Evolutionary conservation across 148 eudicot species (phyloP).

Genomic region (Spergularia marina): DNA sequence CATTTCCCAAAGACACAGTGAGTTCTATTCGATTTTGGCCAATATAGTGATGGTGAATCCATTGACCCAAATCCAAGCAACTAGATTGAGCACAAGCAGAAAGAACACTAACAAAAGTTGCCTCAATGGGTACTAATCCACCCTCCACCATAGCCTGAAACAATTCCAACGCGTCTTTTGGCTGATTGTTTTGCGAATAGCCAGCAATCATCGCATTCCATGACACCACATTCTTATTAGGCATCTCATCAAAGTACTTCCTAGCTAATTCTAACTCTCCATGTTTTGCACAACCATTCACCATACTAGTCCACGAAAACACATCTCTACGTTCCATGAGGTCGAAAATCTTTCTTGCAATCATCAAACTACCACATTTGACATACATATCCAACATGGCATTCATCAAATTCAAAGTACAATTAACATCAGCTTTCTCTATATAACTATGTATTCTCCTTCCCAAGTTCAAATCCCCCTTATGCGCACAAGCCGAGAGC

Average conservation of each 20-base stretch:
- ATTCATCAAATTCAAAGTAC: slow-evolving; percentile 50
- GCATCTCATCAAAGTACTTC: slow-evolving; percentile 54
- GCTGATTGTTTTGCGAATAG: slow-evolving; percentile 56
- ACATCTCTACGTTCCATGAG: slow-evolving; percentile 52
- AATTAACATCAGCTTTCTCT: slow-evolving; percentile 26
- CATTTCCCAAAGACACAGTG: slow-evolving; percentile 44
- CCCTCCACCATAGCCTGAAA: slow-evolving; percentile 49
- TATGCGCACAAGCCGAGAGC: slow-evolving; percentile 52
- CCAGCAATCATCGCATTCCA: slow-evolving; percentile 78
- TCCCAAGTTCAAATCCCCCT: slow-evolving; percentile 47
- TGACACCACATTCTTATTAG: slow-evolving; percentile 53
- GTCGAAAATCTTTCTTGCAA: slow-evolving; percentile 50
- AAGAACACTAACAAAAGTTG: slow-evolving; percentile 54
- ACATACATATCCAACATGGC: slow-evolving; percentile 66
- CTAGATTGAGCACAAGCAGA: slow-evolving; percentile 66
- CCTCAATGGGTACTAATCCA: slow-evolving; percentile 48
- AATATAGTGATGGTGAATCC: slow-evolving; percentile 45
- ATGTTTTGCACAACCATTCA: slow-evolving; percentile 52
- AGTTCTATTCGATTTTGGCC: slow-evolving; percentile 31
- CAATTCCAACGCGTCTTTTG: slow-evolving; percentile 49
- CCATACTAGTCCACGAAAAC: slow-evolving; percentile 76
- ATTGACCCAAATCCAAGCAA: slow-evolving; percentile 42
- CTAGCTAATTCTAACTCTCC: slow-evolving; percentile 50
- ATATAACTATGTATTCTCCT: slow-evolving; percentile 35
- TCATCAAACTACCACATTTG: slow-evolving; percentile 51